Evolutionary conservation across 257 asterid genomes (phyloP).

Genomic region (Plantago elongata): DNA sequence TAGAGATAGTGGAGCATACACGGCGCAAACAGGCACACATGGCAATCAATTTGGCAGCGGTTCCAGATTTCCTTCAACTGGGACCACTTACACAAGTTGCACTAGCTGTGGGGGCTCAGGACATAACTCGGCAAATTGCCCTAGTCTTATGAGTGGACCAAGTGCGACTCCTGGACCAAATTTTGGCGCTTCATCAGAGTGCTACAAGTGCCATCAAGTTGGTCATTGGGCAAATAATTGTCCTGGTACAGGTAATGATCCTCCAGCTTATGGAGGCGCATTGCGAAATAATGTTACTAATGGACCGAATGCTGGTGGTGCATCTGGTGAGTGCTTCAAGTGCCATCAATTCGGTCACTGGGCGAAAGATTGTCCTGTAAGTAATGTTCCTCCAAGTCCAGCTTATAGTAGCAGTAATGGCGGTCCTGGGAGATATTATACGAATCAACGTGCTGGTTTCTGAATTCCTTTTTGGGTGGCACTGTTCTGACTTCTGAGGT

Average conservation of each 20-base stretch:
- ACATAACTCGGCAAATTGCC: conserved; percentile 72
- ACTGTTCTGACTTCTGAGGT: conserved; percentile 9
- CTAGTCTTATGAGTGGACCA: conserved; percentile 49
- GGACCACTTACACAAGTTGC: conserved; percentile 45
- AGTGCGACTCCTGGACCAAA: conserved; percentile 29
- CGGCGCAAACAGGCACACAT: conserved; percentile 36
- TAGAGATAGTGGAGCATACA: conserved; percentile 29
- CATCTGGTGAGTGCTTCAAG: conserved; percentile 54
- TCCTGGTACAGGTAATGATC: conserved; percentile 41
- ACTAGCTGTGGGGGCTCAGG: conserved; percentile 76
- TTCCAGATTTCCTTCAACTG: conserved; percentile 37
- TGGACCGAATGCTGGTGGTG: conserved; percentile 27
- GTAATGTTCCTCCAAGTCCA: conserved; percentile 40
- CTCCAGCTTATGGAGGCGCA: conserved; percentile 56
- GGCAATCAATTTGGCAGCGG: conserved; percentile 57
- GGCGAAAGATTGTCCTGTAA: conserved; percentile 75
- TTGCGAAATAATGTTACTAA: conserved; percentile 24
- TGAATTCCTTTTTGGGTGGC: conserved; percentile 29
- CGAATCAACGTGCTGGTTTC: conserved; percentile 65
- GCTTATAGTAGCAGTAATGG: conserved; percentile 47
- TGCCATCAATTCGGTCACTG: conserved; percentile 85
- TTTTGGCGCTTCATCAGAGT: conserved; percentile 38
- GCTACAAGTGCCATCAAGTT: conserved; percentile 69
- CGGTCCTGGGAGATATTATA: conserved; percentile 55
- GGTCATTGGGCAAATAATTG: conserved; percentile 97